Evolutionary conservation across 257 asterid genomes (phyloP).

Genomic region (Striga asiatica): DNA sequence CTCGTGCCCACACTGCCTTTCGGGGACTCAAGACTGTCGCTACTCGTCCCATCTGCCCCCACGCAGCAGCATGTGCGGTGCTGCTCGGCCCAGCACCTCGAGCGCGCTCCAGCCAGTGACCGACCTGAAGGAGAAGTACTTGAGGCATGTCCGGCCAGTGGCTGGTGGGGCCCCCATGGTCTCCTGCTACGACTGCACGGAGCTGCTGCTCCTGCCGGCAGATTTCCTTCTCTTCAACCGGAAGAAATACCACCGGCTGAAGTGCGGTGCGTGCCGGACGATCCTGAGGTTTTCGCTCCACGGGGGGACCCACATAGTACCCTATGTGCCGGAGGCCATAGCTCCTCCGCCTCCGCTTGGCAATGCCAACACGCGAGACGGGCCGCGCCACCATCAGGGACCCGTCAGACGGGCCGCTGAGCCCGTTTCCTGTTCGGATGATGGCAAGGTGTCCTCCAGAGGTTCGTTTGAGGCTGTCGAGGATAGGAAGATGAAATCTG

Average conservation of each 20-base stretch:
- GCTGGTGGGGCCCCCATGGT: slow-evolving; percentile 79
- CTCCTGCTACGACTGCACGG: slow-evolving; percentile 57
- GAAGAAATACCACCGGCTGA: slow-evolving; percentile 45
- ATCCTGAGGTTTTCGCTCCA: slow-evolving; percentile 49
- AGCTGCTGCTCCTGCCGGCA: slow-evolving; percentile 61
- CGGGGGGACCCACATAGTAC: slow-evolving; percentile 41
- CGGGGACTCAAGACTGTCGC: slow-evolving; percentile 31
- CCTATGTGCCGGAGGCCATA: slow-evolving; percentile 26
- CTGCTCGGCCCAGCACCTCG: slow-evolving; percentile 26
- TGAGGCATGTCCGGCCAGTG: slow-evolving; percentile 49
- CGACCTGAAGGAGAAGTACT: slow-evolving; percentile 33
- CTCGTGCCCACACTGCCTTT: slow-evolving; percentile 39
- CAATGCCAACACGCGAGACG: slow-evolving; percentile 33
- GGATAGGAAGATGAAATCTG: slow-evolving; percentile 50
- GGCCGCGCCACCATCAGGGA: slow-evolving; percentile 18
- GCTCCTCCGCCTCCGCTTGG: slow-evolving; percentile 55
- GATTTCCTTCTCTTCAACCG: slow-evolving; percentile 58
- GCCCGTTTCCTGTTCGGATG: slow-evolving; percentile 51
- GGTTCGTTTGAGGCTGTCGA: slow-evolving; percentile 18
- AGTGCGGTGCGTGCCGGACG: slow-evolving; percentile 53
- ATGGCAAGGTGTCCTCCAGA: slow-evolving; percentile 27
- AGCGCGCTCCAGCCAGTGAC: slow-evolving; percentile 32
- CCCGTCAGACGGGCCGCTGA: slow-evolving; percentile 22
- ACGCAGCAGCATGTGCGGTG: slow-evolving; percentile 13
- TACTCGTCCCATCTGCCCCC: slow-evolving; percentile 46